These are phyloP conservation scores for Phaeotremella fagi DNA, from an alignment of 768 basidiomycete species.

Conservation along the genomic window DNA sequence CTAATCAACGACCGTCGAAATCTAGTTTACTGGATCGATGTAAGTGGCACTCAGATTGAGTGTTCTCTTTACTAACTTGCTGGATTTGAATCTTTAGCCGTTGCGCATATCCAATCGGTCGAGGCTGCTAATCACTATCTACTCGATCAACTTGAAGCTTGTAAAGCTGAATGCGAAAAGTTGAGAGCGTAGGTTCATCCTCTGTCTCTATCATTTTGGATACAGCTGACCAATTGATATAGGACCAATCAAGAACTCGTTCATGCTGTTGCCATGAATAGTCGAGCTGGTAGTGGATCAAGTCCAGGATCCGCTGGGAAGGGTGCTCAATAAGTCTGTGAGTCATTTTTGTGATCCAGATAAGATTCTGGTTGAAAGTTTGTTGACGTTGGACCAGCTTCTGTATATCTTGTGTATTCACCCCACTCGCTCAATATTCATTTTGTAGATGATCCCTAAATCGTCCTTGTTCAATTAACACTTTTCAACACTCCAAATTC, in stretches of 20 bases:
- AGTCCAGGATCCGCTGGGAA: conserved; percentile 5
- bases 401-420: too few relatives aligned
- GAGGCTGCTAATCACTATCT: conserved; percentile 51
- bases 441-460: too few relatives aligned
- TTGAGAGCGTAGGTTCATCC: conserved; percentile 22
- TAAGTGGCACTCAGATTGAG: conserved; percentile 47
- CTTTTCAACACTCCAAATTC: too few relatives aligned
- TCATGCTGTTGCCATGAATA: conserved; percentile 1
- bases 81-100: conserved; percentile 54
- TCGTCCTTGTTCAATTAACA: too few relatives aligned
- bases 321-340: not conserved
- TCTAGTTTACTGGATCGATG: conserved; percentile 81
- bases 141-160: conserved; percentile 5
- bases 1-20: conserved; percentile 91
- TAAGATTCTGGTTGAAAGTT: too few relatives aligned
- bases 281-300: not conserved
- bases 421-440: too few relatives aligned
- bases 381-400: too few relatives aligned
- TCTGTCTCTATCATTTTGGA: not conserved
- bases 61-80: conserved; percentile 1
- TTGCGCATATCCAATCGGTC: conserved; percentile 79
- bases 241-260: conserved; percentile 13
- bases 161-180: conserved; percentile 7
- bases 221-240: not conserved
- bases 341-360: not conserved